Evolutionary conservation across 768 basidiomycete species (phyloP).

Genomic region (Dentipellis fragilis): DNA sequence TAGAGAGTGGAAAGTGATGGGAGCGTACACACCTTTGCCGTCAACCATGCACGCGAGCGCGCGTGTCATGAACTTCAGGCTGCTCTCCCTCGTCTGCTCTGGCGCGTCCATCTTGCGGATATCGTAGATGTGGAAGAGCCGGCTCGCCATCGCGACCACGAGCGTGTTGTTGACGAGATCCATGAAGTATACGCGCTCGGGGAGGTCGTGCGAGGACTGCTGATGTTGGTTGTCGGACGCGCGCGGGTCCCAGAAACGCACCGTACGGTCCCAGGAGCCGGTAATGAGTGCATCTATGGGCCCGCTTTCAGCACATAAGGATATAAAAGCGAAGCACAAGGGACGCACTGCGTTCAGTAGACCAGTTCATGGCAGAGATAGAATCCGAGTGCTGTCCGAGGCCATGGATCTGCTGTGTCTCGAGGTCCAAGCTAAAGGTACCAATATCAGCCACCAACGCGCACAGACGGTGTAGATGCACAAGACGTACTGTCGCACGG

Average conservation of each 20-base stretch:
- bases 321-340: neutral
- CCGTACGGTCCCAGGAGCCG: conserved; percentile 86
- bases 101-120: conserved; percentile 68
- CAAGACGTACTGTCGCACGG: conserved; percentile 66
- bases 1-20: neutral
- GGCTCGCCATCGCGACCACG: conserved; percentile 88
- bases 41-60: conserved; percentile 87
- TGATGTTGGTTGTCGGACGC: conserved; percentile 34
- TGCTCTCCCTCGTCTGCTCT: conserved; percentile 79
- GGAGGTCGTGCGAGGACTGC: conserved; percentile 53
- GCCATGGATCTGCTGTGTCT: conserved; percentile 57
- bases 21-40: conserved; percentile 55
- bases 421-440: conserved; percentile 60
- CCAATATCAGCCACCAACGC: neutral
- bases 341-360: conserved; percentile 50
- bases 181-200: conserved; percentile 80
- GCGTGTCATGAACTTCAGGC: conserved; percentile 90
- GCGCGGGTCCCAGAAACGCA: conserved; percentile 84
- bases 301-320: neutral
- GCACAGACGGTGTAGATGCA: neutral
- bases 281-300: conserved; percentile 61
- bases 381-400: conserved; percentile 78
- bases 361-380: conserved; percentile 69
- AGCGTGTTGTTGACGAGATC: conserved; percentile 71
- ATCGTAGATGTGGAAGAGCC: conserved; percentile 85